Percentiles rank a stretch among this genome's conserved stretches.
These are phyloP conservation scores for Ramularia collo-cygni DNA, from an alignment of 2,329 filamentous ascomycete genomes.

Conservation along the genomic window DNA sequence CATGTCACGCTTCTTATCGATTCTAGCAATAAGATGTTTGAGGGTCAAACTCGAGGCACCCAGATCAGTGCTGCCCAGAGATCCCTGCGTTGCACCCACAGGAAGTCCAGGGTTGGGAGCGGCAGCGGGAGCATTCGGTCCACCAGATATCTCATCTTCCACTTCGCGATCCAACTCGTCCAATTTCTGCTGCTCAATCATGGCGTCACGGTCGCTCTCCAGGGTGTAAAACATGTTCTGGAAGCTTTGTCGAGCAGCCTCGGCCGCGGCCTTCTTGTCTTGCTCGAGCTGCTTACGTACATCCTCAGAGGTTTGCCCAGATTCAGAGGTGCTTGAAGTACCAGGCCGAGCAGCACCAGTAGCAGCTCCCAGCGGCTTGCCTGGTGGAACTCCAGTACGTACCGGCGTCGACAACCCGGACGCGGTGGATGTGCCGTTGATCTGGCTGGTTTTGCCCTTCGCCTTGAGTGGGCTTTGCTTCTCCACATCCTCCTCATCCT, in stretches of 20 bases:
- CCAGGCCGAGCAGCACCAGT: slow-evolving; percentile 51
- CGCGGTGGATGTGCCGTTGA: slow-evolving; percentile 55
- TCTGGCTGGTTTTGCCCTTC: slow-evolving; percentile 48
- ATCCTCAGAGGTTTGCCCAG: slow-evolving; percentile 71
- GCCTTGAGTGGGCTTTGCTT: slow-evolving; percentile 44
- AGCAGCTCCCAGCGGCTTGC: slow-evolving; percentile 53
- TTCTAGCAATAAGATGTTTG: slow-evolving; percentile 92
- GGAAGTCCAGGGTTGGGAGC: slow-evolving; percentile 41
- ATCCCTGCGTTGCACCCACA: slow-evolving; percentile 66
- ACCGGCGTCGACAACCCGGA: slow-evolving; percentile 37
- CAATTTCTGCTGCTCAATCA: slow-evolving; percentile 94
- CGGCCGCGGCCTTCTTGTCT: slow-evolving; percentile 82
- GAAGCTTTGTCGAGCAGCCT: slow-evolving; percentile 82
- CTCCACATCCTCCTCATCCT: slow-evolving; percentile 35
- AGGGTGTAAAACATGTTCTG: slow-evolving; percentile 91
- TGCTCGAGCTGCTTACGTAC: slow-evolving; percentile 90
- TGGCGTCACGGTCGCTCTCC: slow-evolving; percentile 89
- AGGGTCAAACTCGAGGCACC: slow-evolving; percentile 92
- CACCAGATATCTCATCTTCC: slow-evolving; percentile 82
- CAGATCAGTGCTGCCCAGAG: slow-evolving; percentile 86
- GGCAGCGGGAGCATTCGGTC: slow-evolving; percentile 37
- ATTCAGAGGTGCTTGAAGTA: slow-evolving; percentile 44
- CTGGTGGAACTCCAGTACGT: slow-evolving; percentile 61
- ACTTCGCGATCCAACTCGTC: slow-evolving; percentile 95
- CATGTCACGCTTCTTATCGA: slow-evolving; percentile 84